Evolutionary conservation across 108 stramenopile genomes (phyloP), one percentile per base, ranked within the genome.

Genomic region (Nitzschia sp.): DNA sequence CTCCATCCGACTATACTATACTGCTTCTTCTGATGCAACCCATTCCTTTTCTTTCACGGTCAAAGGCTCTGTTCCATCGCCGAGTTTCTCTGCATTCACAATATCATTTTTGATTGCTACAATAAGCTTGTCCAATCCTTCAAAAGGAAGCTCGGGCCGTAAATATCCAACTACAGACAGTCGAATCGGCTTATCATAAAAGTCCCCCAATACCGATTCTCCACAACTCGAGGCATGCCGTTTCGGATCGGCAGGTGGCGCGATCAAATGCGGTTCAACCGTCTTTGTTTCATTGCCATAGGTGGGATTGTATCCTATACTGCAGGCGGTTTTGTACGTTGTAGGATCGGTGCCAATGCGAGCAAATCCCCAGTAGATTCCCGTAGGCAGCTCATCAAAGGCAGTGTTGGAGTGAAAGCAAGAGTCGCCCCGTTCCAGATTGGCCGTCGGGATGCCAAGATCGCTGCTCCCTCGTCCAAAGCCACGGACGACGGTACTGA

Each of bases 371-470:
- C 92, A 96, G 49, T 92, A 96, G 17, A 94, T 95, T 32, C 76
- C 76, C 5, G 84, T 84, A 15, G 93, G 93, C 25, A 93, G 75
- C 38, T 84, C 72, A 38, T 86, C 84, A 70, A 91, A 88, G 45
- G 74, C 71, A 4, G 77, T 81, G 27, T 47, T 51, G 6, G 59
- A 73, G 46, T 46, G 46, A 28, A 62, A 65, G 2, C 18, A 19
- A 71, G 46, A 45, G 9, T 60, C 63, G 6, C 71, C 54, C 28
- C 47, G 32, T 56, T 68, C 68, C 29, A 92, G 55, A 66, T 97
- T 97, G 48, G 96, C 96, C 9, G 96, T 97, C 9, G 96, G 96
- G 42, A 97, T 95, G 0, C 96, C 96, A 25, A 97, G 85, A 64
- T 97, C 94, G 55, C 78, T 83, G 58, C 80, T 81, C 9, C 94